Evolutionary conservation across 2,329 filamentous ascomycete genomes (phyloP), one percentile per base, ranked within the genome.

Genomic region (Botryotinia calthae): DNA sequence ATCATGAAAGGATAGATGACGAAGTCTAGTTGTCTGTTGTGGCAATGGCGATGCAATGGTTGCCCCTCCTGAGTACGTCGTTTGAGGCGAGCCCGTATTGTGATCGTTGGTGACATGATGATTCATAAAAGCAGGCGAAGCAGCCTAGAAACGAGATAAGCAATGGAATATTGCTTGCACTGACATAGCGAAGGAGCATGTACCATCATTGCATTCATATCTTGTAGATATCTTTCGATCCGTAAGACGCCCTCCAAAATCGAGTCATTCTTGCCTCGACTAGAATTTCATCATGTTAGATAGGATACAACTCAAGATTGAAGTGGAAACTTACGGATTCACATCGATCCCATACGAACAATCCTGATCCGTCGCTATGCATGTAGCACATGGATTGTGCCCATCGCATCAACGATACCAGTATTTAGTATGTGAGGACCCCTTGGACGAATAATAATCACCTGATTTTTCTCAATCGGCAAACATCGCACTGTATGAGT

Each of bases 221-320:
- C 83, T 31, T 84, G 81, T 5, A 87, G 79, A 16, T 82, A 80
- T 72, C 80, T 83, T 73, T 87, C 85, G 9, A 86, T 82, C 10
- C 85, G 81, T 2, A 86, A 76, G 14, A 86, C 84, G 5, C 85
- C 84, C 72, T 86, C 85, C 4, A 87, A 81, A 31, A 87, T 86
- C 51, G 86, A 78, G 73, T 87, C 85, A 65, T 82, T 86, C 76
- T 87, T 87, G 56, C 85, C 84, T 73, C 84, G 81, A 64, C 84
- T 86, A 59, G 1, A 6, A 42, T 25, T 14, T 31, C 34, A 12
- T 42, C 31, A 22, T 9, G 37, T 64, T 42, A 48, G 28, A 62
- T 28, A 28, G 22, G 34, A 56, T n/a, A 34, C 7, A 22, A 25
- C 4, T 18, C 9, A 20, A 37, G 20, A n/a, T 28, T 10, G 42